phyloP scores from a whole-genome alignment of 257 asterid species.

The Lithospermum erythrorhizon region DNA sequence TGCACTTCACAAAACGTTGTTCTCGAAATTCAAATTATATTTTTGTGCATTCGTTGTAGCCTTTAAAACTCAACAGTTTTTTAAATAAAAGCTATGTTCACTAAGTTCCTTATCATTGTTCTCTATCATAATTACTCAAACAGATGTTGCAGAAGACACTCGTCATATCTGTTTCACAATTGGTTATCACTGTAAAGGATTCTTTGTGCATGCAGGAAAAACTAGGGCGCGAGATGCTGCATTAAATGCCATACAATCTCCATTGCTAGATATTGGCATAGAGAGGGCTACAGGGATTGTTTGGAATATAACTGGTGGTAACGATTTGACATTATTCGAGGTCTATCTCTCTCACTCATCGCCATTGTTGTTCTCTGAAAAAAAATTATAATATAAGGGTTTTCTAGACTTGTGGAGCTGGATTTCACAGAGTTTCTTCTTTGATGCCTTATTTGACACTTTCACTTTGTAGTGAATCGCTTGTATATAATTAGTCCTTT shows the following conservation, averaged over 20 bases:
- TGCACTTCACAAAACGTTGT: too few species aligned
- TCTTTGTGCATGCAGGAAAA: slow-evolving; percentile 49
- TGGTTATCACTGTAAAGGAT: slow-evolving; percentile 7
- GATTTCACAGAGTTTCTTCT: neutral
- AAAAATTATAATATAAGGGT: neutral
- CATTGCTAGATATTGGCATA: slow-evolving; percentile 78
- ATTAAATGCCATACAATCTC: slow-evolving; percentile 77
- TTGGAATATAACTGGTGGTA: slow-evolving; percentile 96
- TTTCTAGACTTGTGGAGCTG: neutral
- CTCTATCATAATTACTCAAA: too few species aligned
- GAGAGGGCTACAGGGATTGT: slow-evolving; percentile 97
- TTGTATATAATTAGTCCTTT: neutral
- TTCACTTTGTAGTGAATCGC: neutral
- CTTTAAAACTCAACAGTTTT: too few species aligned
- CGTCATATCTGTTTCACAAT: neutral
- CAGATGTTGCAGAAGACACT: neutral
- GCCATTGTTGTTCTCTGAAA: neutral
- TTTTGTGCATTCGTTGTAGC: too few species aligned
- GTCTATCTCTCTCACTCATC: slow-evolving; percentile 23
- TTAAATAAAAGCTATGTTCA: too few species aligned
- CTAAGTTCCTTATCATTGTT: too few species aligned
- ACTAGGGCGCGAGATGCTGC: slow-evolving; percentile 96
- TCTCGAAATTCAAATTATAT: too few species aligned
- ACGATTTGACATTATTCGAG: slow-evolving; percentile 84
- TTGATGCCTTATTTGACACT: neutral